Conservation (phyloP, 768 basidiomycete species). For the Tremella yokohamensis region DNA sequence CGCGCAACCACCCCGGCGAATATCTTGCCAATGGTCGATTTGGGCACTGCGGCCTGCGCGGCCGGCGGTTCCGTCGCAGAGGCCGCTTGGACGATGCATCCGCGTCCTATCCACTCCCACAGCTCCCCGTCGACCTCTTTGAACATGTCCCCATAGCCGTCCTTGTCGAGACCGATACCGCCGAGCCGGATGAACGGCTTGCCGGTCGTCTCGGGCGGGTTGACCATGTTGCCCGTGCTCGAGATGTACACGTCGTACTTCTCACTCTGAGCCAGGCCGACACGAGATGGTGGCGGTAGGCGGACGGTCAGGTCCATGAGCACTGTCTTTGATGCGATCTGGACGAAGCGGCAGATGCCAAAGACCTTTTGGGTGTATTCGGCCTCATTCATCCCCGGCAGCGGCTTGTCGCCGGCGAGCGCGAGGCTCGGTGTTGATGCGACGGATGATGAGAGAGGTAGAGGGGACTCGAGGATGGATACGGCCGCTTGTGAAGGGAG, state of each 20-base stretch:
- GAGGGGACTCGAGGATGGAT: constrained; percentile 49
- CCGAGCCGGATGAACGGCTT: constrained; percentile 31
- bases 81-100: constrained; percentile 43
- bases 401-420: constrained; percentile 3
- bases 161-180: constrained; percentile 35
- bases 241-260: constrained; percentile 47
- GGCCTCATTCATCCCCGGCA: constrained; percentile 38
- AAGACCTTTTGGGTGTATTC: constrained; percentile 49
- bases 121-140: constrained; percentile 45
- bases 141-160: constrained; percentile 50
- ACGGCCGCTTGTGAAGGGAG: constrained; percentile 39
- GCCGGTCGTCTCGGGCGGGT: constrained; percentile 46
- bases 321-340: constrained; percentile 43
- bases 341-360: constrained; percentile 49
- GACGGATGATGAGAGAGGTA: constrained; percentile 37
- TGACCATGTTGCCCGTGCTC: constrained; percentile 43
- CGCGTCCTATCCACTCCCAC: constrained; percentile 50
- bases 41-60: constrained; percentile 1
- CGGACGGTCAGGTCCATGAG: constrained; percentile 50
- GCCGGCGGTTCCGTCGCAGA: not conserved
- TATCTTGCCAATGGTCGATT: constrained; percentile 31
- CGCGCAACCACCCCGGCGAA: constrained; percentile 50
- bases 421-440: constrained; percentile 32
- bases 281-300: constrained; percentile 38
- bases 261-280: constrained; percentile 17